Evolutionary conservation across 179 eudicot genomes (phyloP), one percentile per base, ranked within the genome.

Genomic region (Amaranthus tricolor): DNA sequence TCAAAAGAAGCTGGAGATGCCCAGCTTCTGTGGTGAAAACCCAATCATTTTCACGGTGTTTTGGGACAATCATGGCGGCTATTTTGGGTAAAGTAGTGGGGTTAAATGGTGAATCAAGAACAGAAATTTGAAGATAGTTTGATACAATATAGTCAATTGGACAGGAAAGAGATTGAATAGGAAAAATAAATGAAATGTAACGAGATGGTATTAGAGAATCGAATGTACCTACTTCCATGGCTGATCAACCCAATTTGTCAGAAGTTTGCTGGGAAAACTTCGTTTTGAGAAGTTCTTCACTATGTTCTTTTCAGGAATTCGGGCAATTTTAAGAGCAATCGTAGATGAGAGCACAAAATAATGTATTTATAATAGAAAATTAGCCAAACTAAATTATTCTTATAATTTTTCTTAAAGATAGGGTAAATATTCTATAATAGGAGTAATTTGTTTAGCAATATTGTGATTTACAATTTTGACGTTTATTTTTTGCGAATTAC

Each of bases 51-150:
- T 92, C 95, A 31, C 93, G 91, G 84, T 79, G 57, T 7, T 63
- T 66, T 2, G 97, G 97, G 68, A 95, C 96, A 67, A 89, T 52
- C 84, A 92, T 87, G 66, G 97, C 96, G 17, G 90, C 93, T 63
- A 81, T 65, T 62, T 21, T 66, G 2, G 84, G 85, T 44, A 79
- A 31, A 60, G 51, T 24, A 10, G 43, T 66, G 24, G 82, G 62
- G 7, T 70, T 71, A n/a, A 50, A 76, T 13, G 87, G 88, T 67
- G 95, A 92, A 84, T 92, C 99, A 66, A 92, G 93, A 49, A 92
- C 88, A 75, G 95, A 82, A 68, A 93, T 72, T 72, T 85, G 96
- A 82, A 89, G 81, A 67, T 62, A 74, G 2, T 85, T 72, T 12
- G 90, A 59, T 77, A 70, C 74, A 76, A 88, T 81, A 72, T 24